Percentiles rank a stretch among this genome's conserved stretches.
Conservation (phyloP, 495 filamentous ascomycete genomes). For the Trichoderma asperelloides region DNA sequence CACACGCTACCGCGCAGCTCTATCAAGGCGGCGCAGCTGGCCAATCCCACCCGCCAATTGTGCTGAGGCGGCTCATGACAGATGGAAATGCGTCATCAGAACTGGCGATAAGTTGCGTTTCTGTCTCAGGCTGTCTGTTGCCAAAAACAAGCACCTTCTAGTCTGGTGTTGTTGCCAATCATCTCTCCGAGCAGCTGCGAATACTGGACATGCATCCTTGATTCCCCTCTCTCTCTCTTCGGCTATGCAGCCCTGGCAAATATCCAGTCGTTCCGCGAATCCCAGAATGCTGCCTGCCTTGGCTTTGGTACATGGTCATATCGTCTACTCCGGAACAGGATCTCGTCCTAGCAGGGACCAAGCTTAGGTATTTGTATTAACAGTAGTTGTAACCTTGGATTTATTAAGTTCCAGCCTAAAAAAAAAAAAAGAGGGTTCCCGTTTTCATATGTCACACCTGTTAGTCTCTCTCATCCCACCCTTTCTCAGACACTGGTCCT, state of each 20-base stretch:
- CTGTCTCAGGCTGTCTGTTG: neutral
- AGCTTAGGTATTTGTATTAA: neutral
- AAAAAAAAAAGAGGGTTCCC: neutral
- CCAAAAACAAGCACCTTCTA: neutral
- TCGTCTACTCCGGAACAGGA: too few relatives aligned
- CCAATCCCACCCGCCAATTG: constrained; percentile 3
- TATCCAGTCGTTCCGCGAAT: neutral
- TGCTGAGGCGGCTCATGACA: constrained; percentile 1
- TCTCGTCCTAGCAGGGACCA: neutral
- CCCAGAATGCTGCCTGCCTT: neutral
- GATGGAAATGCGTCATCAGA: constrained; percentile 8
- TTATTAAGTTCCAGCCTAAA: neutral
- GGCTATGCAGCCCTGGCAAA: neutral
- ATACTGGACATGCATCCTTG: neutral
- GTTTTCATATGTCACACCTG: neutral
- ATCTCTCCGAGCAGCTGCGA: neutral
- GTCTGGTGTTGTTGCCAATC: neutral
- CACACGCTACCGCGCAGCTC: too few relatives aligned
- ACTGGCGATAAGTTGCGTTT: neutral
- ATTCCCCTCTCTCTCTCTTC: neutral
- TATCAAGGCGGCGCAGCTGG: neutral
- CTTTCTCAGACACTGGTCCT: neutral
- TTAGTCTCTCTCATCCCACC: neutral
- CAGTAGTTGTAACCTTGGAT: neutral
- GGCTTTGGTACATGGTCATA: neutral